Evolutionary conservation across 352 stramenopile species (phyloP), one percentile per base, ranked within the genome.

Genomic region (Pythium oligandrum): DNA sequence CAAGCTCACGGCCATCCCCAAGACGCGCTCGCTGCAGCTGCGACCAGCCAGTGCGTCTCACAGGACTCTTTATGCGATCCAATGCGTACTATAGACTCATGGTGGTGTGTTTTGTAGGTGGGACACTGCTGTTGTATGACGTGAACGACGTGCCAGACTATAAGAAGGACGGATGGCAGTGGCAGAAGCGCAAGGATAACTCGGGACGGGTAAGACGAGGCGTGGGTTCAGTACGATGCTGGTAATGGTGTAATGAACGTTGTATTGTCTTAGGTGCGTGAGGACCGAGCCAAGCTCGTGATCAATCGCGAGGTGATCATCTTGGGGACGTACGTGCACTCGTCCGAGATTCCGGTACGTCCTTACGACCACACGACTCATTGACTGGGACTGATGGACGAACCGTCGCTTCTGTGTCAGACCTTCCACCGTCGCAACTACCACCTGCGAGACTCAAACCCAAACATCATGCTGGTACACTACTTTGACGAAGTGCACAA

Each of bases 351-450:
- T 31, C 69, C 71, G 37, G 82, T 90, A 61, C 34, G 74, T 72
- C 47, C 6, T 0, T 44, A 40, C 11, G 10, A 2, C n/a, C 34
- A n/a, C 17, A 6, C 8, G 30, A 45, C 6, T 37, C 9, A 32
- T 44, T 9, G 30, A 34, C 31, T 42, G 6, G 44, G 37, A 39
- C 6, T 44, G 33, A 26, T 44, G 2, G 31, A 52, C 1, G 10
- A 52, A 52, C 31, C 6, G 32, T 52, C 8, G 8, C n/a, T 30
- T 32, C 10, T 43, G 12, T 30, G 51, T 31, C 40, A 91, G 82
- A 89, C 78, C 3, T 94, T 94, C 51, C 84, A 94, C 62, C 69
- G 84, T 30, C 79, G 84, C n/a, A 90, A 76, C 58, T 94, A 94
- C 55, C 78, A 70, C 6, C 55, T 94, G 42, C 79, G 84, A 34